Conservation (phyloP, 371 early-diverging fungal species). For the Conidiobolus incongruus region DNA sequence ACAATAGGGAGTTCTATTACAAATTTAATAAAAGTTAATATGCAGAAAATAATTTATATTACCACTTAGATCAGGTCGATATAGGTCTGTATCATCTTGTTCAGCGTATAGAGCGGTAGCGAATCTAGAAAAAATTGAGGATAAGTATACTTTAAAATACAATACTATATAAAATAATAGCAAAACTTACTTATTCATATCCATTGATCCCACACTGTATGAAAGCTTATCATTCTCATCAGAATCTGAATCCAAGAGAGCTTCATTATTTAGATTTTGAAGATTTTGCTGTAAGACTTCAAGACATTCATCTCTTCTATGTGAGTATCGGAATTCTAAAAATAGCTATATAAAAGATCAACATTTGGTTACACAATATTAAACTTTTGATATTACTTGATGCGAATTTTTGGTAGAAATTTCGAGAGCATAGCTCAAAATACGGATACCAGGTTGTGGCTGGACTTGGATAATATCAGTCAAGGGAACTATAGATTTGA, state of each 20-base stretch:
- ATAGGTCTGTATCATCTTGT: background rate
- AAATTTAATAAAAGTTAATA: no score
- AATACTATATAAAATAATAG: background rate
- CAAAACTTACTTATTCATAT: background rate
- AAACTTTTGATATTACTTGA: no score
- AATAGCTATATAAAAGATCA: conserved; percentile 12
- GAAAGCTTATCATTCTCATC: no score
- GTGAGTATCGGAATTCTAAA: conserved; percentile 20
- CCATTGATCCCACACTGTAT: background rate
- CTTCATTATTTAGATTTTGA: background rate
- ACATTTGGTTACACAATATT: no score
- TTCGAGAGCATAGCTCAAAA: conserved; percentile 16
- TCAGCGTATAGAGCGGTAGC: background rate
- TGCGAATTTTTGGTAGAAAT: conserved; percentile 14
- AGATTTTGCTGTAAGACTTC: conserved; percentile 3
- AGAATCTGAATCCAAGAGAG: no score
- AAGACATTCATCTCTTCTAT: conserved; percentile 9
- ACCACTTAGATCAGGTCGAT: background rate
- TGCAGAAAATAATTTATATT: no score
- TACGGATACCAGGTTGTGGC: conserved; percentile 10
- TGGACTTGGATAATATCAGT: conserved; percentile 12
- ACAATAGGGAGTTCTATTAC: no score
- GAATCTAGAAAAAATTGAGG: no score
- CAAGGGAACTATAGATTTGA: conserved; percentile 12
- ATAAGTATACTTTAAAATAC: no score